A percentile compares a stretch with the other conserved stretches of the same genome.
These are phyloP conservation scores for Pelargonium citronellum DNA, from an alignment of 441 rosid genomes.

Conservation along the genomic window DNA sequence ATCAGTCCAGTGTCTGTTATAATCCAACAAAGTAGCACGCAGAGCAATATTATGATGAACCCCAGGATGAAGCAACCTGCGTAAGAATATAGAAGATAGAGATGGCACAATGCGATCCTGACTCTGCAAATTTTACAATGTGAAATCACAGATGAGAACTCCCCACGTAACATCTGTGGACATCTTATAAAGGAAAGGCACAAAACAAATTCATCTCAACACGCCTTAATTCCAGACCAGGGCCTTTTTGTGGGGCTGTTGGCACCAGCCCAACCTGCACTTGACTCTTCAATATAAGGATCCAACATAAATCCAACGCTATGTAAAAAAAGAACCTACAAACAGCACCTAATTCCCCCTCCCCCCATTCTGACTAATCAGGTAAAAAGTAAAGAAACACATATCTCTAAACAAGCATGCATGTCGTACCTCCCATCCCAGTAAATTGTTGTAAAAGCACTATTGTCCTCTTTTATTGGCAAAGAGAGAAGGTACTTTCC, in stretches of 20 bases:
- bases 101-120: slow-evolving; percentile 78
- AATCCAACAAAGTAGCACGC: slow-evolving; percentile 67
- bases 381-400: background rate
- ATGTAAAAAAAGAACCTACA: background rate
- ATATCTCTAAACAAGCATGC: background rate
- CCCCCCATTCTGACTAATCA: too few relatives aligned
- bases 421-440: background rate
- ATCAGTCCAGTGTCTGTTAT: slow-evolving; percentile 74
- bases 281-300: background rate
- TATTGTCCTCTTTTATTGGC: slow-evolving; percentile 1
- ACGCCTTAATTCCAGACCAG: background rate
- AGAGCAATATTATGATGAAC: slow-evolving; percentile 52
- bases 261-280: slow-evolving; percentile 5
- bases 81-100: slow-evolving; percentile 74
- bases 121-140: slow-evolving; percentile 1
- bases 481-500: background rate
- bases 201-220: background rate
- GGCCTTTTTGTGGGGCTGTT: background rate
- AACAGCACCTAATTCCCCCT: background rate
- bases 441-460: background rate
- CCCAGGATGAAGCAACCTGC: slow-evolving; percentile 85
- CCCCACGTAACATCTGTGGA: slow-evolving; percentile 8
- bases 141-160: slow-evolving; percentile 3
- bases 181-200: slow-evolving; percentile 1
- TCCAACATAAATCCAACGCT: background rate